Evolutionary conservation across 2,329 filamentous ascomycete genomes (phyloP).

Genomic region (Sporothrix sp.): DNA sequence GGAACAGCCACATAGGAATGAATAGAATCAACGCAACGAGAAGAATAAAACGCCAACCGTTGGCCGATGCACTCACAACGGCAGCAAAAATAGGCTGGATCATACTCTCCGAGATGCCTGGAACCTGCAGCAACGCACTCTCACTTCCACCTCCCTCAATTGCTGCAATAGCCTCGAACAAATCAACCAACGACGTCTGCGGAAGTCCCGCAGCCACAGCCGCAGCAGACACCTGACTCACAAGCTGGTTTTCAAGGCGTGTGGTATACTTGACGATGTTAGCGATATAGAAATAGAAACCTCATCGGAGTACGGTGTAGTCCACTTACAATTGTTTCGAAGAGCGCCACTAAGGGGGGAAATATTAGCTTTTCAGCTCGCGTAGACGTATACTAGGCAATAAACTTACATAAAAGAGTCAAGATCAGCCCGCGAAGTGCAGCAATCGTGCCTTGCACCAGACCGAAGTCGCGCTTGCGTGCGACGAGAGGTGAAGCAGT

Average conservation of each 20-base stretch:
- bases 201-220: neutral
- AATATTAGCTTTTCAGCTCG: too few relatives aligned
- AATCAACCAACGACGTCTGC: neutral
- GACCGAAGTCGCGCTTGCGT: neutral
- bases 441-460: neutral
- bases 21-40: too few relatives aligned
- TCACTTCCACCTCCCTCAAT: neutral
- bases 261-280: neutral
- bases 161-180: neutral
- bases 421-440: neutral
- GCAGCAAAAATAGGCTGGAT: neutral
- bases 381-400: too few relatives aligned
- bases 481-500: neutral
- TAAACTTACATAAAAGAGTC: too few relatives aligned
- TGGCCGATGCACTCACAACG: neutral
- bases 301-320: too few relatives aligned
- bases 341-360: neutral
- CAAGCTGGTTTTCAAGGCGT: neutral
- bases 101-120: neutral
- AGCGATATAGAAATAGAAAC: neutral
- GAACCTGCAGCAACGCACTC: neutral
- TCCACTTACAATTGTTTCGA: neutral
- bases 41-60: neutral
- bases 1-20: too few relatives aligned
- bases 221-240: neutral